Evolutionary conservation across 106 monocot species (phyloP).

Genomic region (Apostasia shenzhenica): DNA sequence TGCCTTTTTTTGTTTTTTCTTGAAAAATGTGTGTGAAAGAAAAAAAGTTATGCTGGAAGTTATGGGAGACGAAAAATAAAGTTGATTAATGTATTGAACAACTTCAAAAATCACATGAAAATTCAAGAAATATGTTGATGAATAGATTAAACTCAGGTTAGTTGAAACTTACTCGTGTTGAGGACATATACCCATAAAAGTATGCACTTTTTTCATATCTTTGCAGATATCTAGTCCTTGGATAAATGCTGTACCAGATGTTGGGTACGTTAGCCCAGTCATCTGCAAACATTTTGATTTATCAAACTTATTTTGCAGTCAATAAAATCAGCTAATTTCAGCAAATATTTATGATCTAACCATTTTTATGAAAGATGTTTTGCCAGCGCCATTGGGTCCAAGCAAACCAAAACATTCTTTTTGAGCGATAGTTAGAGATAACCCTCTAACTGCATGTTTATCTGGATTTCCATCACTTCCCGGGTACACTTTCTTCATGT

Average conservation of each 20-base stretch:
- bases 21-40: too few species aligned
- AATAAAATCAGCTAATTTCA: neutral
- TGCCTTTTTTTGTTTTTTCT: too few species aligned
- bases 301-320: too few species aligned
- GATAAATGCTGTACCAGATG: constrained; percentile 29
- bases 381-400: constrained; percentile 44
- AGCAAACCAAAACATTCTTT: constrained; percentile 45
- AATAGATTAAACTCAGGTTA: neutral
- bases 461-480: constrained; percentile 29
- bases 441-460: constrained; percentile 32
- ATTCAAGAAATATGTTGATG: neutral
- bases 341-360: constrained; percentile 10
- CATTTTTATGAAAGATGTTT: constrained; percentile 46
- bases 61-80: too few species aligned
- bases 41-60: too few species aligned
- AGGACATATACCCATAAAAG: constrained; percentile 42
- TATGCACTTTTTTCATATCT: constrained; percentile 38
- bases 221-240: constrained; percentile 20
- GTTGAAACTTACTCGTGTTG: constrained; percentile 39
- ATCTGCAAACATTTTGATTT: constrained; percentile 20
- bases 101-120: too few species aligned
- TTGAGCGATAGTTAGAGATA: constrained; percentile 25
- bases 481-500: constrained; percentile 26
- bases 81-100: too few species aligned
- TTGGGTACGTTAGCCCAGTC: constrained; percentile 27